Evolutionary conservation across 129 eudicot species (phyloP).

Genomic region (Scalesia atractyloides): DNA sequence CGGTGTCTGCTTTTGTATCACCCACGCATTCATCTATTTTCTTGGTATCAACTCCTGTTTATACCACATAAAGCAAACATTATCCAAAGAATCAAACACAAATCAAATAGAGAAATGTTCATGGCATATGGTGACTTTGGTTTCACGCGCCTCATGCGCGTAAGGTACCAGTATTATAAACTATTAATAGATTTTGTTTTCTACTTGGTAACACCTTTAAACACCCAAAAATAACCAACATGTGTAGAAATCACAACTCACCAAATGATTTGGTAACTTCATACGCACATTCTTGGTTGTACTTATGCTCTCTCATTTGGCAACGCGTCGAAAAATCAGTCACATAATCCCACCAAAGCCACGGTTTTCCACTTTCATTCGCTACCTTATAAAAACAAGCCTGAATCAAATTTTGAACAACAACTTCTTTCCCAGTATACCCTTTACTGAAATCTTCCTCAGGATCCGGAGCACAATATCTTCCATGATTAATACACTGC

Average conservation of each 20-base stretch:
- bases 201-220: too few relatives aligned
- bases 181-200: too few relatives aligned
- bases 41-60: slow-evolving; percentile 61
- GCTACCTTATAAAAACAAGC: slow-evolving; percentile 71
- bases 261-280: slow-evolving; percentile 69
- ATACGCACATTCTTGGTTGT: slow-evolving; percentile 62
- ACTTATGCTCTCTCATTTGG: slow-evolving; percentile 70
- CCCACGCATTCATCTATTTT: slow-evolving; percentile 75
- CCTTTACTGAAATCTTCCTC: slow-evolving; percentile 80
- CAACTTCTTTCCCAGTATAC: slow-evolving; percentile 76
- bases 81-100: slow-evolving; percentile 1
- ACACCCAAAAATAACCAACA: background rate
- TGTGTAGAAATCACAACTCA: slow-evolving; percentile 26
- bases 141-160: too few relatives aligned
- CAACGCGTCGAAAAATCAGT: slow-evolving; percentile 70
- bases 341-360: slow-evolving; percentile 94
- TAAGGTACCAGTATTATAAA: too few relatives aligned
- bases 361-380: slow-evolving; percentile 71
- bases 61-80: background rate
- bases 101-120: too few relatives aligned
- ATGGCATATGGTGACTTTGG: background rate
- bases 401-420: slow-evolving; percentile 64
- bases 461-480: slow-evolving; percentile 90
- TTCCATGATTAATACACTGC: slow-evolving; percentile 84
- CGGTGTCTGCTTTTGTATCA: slow-evolving; percentile 56